phyloP scores from a whole-genome alignment of 306 rosid genomes.

The Ormosia semicastrata region DNA sequence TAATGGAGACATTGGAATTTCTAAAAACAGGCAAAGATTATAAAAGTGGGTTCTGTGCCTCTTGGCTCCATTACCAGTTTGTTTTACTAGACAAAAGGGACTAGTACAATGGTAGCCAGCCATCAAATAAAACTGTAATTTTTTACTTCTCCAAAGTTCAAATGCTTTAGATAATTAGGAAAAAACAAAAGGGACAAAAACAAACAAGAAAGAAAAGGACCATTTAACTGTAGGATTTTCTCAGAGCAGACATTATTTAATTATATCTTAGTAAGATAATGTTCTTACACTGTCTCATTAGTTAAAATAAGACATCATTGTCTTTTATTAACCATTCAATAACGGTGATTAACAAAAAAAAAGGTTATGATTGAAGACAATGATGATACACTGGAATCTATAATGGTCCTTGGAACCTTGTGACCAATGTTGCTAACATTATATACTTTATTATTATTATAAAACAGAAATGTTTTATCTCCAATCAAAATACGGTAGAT shows the following conservation, averaged over 20 bases:
- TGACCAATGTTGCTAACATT: slow-evolving; percentile 14
- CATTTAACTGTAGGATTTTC: slow-evolving; percentile 5
- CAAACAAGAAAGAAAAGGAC: not conserved
- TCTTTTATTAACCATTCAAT: not conserved
- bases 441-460: no score
- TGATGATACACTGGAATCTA: slow-evolving; percentile 25
- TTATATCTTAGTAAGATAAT: slow-evolving; percentile 7
- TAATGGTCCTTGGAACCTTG: slow-evolving; percentile 13
- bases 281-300: not conserved
- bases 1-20: slow-evolving; percentile 21
- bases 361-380: slow-evolving; percentile 22
- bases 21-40: not conserved
- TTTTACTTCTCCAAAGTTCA: not conserved
- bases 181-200: not conserved
- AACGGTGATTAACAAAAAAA: slow-evolving; percentile 20
- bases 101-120: not conserved
- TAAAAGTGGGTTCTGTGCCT: not conserved
- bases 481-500: no score
- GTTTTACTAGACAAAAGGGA: slow-evolving; percentile 8
- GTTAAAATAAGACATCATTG: not conserved
- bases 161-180: not conserved
- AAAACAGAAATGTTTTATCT: no score
- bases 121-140: not conserved
- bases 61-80: slow-evolving; percentile 19
- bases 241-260: slow-evolving; percentile 1